Evolutionary conservation across 805 yeast species (phyloP).

Genomic region (Tetrapisispora phaffii): DNA sequence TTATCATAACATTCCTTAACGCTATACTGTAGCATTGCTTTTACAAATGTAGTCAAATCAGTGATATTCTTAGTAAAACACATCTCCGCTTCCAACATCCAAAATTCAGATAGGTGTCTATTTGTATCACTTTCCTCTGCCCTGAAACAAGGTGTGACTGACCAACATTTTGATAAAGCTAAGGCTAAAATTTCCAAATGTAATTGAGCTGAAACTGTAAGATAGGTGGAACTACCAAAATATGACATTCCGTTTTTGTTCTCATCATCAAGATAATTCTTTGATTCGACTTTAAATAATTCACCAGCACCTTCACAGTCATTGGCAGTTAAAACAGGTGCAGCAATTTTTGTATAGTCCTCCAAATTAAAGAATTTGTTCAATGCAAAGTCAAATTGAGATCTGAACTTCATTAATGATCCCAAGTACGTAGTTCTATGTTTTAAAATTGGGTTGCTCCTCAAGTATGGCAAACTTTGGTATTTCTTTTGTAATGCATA

Average conservation of each 20-base stretch:
- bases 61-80: slow-evolving; percentile 50
- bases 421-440: slow-evolving; percentile 62
- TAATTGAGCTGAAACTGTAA: slow-evolving; percentile 87
- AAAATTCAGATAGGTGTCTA: slow-evolving; percentile 86
- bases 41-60: slow-evolving; percentile 51
- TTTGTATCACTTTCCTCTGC: slow-evolving; percentile 89
- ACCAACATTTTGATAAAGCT: slow-evolving; percentile 75
- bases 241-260: slow-evolving; percentile 26
- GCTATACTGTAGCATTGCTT: slow-evolving; percentile 47
- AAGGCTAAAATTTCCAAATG: slow-evolving; percentile 76
- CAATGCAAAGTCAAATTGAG: slow-evolving; percentile 48
- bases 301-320: slow-evolving; percentile 99
- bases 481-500: slow-evolving; percentile 82
- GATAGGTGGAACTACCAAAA: slow-evolving; percentile 52
- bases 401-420: slow-evolving; percentile 62
- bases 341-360: slow-evolving; percentile 62
- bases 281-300: slow-evolving; percentile 46
- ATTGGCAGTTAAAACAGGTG: slow-evolving; percentile 79
- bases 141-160: slow-evolving; percentile 82
- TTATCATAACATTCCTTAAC: slow-evolving; percentile 27
- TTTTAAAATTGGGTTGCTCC: slow-evolving; percentile 67
- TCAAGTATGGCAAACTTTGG: slow-evolving; percentile 54
- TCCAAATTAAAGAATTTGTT: slow-evolving; percentile 42
- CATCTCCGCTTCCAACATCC: slow-evolving; percentile 95
- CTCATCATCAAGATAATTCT: neutral